Evolutionary conservation across 148 eudicot genomes (phyloP).

Genomic region (Amaranthus cruentus): DNA sequence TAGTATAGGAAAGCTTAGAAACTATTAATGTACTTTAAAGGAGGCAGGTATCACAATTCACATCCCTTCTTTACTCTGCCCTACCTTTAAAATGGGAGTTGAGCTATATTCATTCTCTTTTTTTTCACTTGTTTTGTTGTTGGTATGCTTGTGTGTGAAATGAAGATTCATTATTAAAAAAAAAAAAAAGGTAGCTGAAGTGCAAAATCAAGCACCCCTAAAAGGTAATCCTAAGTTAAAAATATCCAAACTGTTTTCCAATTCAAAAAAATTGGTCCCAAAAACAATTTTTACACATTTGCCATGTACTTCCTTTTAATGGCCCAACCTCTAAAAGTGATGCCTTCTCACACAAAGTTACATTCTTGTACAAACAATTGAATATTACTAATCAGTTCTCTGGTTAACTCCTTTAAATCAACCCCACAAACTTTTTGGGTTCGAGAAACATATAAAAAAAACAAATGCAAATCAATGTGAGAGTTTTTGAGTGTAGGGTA

Average conservation of each 20-base stretch:
- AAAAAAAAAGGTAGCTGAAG: not conserved
- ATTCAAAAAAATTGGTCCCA: slow-evolving; percentile 10
- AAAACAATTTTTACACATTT: not conserved
- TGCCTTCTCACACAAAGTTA: not conserved
- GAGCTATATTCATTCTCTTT: not conserved
- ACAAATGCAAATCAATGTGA: not conserved
- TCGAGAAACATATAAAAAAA: too few species aligned
- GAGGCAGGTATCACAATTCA: not conserved
- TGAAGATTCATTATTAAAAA: too few species aligned
- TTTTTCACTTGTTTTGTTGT: not conserved
- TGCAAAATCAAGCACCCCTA: too few species aligned
- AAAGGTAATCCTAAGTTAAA: slow-evolving; percentile 1
- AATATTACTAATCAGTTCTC: not conserved
- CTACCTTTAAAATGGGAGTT: not conserved
- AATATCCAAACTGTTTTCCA: not conserved
- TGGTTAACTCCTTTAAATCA: not conserved
- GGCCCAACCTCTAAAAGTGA: not conserved
- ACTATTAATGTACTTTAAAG: not conserved
- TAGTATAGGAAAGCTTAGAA: too few species aligned
- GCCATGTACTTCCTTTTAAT: not conserved
- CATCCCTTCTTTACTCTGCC: not conserved
- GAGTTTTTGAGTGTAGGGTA: not conserved
- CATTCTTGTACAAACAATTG: not conserved
- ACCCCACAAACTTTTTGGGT: too few species aligned
- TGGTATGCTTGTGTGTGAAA: too few species aligned